Conservation (phyloP, 2,329 filamentous ascomycete genomes). For the Sporothrix globosa region DNA sequence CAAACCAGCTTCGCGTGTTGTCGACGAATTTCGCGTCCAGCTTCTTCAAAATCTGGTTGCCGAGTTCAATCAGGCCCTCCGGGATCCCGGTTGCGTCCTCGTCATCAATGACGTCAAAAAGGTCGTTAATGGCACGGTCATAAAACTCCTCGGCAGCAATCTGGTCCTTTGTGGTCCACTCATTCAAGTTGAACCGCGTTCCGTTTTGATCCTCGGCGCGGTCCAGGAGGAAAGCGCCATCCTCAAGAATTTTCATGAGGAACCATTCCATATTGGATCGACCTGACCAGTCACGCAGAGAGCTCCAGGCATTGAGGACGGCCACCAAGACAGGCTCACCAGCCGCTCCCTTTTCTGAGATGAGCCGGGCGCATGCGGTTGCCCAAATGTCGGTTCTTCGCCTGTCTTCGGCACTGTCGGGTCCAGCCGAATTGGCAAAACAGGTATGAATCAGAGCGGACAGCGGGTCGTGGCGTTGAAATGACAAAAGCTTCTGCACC, state of each 20-base stretch:
- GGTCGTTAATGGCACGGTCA: slow-evolving; percentile 72
- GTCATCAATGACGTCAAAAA: slow-evolving; percentile 87
- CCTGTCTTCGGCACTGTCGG: slow-evolving; percentile 78
- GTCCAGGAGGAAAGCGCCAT: slow-evolving; percentile 88
- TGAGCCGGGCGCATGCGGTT: slow-evolving; percentile 78
- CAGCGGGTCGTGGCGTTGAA: slow-evolving; percentile 85
- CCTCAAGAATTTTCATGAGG: slow-evolving; percentile 90
- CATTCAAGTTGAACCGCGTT: slow-evolving; percentile 69
- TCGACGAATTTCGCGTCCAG: slow-evolving; percentile 72
- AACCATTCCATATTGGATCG: slow-evolving; percentile 90
- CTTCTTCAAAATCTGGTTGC: slow-evolving; percentile 79
- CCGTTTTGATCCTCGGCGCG: slow-evolving; percentile 78
- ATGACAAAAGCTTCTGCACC: slow-evolving; percentile 82
- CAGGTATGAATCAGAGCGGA: slow-evolving; percentile 84
- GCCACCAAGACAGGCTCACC: slow-evolving; percentile 81
- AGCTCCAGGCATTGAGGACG: slow-evolving; percentile 84
- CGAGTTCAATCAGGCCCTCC: slow-evolving; percentile 79
- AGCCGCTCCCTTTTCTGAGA: slow-evolving; percentile 74
- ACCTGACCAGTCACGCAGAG: slow-evolving; percentile 86
- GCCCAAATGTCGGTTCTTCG: slow-evolving; percentile 86
- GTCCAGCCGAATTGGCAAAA: slow-evolving; percentile 83
- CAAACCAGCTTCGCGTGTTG: slow-evolving; percentile 78
- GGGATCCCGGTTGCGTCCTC: slow-evolving; percentile 84
- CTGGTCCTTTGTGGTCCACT: slow-evolving; percentile 77
- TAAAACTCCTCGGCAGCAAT: slow-evolving; percentile 88